Conservation (phyloP, 176 grass and related monocot genomes). For the Lolium rigidum region DNA sequence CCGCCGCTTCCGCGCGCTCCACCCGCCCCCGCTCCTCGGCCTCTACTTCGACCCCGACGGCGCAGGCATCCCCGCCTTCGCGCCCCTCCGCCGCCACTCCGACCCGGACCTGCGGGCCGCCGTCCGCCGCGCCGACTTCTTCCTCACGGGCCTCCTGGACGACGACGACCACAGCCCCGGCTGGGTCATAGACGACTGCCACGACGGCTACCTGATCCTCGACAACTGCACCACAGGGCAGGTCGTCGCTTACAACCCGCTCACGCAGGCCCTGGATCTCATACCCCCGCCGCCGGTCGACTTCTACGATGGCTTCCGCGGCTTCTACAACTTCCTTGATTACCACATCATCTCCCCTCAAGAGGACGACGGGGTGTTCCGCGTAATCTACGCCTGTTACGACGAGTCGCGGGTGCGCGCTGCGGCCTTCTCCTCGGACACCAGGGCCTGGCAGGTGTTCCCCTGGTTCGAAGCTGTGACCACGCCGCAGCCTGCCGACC, state of each 20-base stretch:
- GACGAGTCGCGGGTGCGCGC: no score
- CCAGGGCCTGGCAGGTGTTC: not conserved
- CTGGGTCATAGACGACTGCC: not conserved
- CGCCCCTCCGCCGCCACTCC: not conserved
- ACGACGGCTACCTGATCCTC: not conserved
- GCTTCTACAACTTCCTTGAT: not conserved
- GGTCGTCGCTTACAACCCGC: constrained; percentile 18
- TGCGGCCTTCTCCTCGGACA: no score
- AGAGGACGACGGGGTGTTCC: not conserved
- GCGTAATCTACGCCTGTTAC: not conserved
- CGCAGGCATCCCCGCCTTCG: not conserved
- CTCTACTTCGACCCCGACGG: constrained; percentile 1
- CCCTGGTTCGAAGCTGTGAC: not conserved
- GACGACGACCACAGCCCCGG: not conserved
- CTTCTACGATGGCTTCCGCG: not conserved
- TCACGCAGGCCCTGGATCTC: constrained; percentile 11
- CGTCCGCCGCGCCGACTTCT: constrained; percentile 16
- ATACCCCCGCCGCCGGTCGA: not conserved
- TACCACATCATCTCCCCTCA: constrained; percentile 1
- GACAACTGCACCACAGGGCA: not conserved
- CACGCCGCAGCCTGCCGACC: no score
- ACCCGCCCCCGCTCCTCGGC: not conserved
- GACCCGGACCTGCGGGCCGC: not conserved
- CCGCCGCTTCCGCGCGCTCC: not conserved
- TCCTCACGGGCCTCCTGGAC: constrained; percentile 4